A percentile compares a stretch with the other conserved stretches of the same genome.
phyloP scores from a whole-genome alignment of 2,329 filamentous ascomycete species.

The Triangularia setosa region DNA sequence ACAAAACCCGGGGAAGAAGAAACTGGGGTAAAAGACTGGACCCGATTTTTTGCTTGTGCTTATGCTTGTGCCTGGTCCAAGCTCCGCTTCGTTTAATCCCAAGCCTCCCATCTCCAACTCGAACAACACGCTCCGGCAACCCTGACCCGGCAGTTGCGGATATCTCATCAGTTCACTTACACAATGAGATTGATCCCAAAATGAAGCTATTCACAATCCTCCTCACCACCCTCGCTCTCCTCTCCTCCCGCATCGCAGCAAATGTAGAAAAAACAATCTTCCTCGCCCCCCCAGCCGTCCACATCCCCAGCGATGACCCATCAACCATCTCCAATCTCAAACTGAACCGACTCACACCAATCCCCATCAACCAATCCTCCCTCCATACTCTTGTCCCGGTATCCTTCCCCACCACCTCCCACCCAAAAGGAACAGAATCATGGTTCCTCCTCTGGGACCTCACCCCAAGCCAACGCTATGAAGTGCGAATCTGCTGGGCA shows the following conservation, averaged over 20 bases:
- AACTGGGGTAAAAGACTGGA: constrained; percentile 6
- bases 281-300: constrained; percentile 59
- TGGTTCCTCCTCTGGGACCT: constrained; percentile 78
- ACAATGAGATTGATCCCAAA: neutral
- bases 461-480: constrained; percentile 72
- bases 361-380: constrained; percentile 52
- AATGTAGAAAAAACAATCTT: constrained; percentile 95
- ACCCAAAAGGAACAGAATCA: constrained; percentile 57
- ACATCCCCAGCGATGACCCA: constrained; percentile 52
- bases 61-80: neutral
- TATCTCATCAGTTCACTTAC: neutral
- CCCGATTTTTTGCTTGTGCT: neutral
- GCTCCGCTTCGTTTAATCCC: neutral
- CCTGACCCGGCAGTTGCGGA: neutral
- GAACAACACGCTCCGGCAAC: neutral
- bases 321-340: constrained; percentile 58
- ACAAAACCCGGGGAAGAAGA: constrained; percentile 15
- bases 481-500: constrained; percentile 89
- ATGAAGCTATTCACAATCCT: constrained; percentile 6
- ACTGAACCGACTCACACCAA: constrained; percentile 62
- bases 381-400: constrained; percentile 64
- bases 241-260: constrained; percentile 40
- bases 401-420: constrained; percentile 57
- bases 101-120: neutral
- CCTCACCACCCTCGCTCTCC: constrained; percentile 16